Evolutionary conservation across 208 protist species (phyloP).

Genomic region (Lotmaria passim): DNA sequence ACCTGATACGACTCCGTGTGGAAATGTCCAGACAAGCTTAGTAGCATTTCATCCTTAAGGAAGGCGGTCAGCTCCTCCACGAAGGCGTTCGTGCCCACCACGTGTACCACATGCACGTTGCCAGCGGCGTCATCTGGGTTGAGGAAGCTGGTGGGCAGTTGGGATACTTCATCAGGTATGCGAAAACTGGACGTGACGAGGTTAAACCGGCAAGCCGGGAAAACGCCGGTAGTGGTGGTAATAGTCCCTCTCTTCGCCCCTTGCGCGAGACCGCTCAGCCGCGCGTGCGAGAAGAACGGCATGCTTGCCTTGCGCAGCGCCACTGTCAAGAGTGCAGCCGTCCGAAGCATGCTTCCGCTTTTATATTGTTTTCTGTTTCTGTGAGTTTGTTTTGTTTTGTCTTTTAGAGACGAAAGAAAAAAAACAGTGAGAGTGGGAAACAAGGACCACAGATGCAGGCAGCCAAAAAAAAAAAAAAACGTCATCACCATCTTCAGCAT

Average conservation of each 20-base stretch:
- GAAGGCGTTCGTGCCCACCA: conserved; percentile 1
- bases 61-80: background rate
- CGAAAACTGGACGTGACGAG: background rate
- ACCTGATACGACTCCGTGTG: conserved; percentile 5
- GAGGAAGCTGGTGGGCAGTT: background rate
- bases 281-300: background rate
- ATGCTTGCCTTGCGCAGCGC: background rate
- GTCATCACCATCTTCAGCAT: too few relatives aligned
- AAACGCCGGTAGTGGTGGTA: background rate
- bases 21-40: background rate
- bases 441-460: too few relatives aligned
- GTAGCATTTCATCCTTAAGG: background rate
- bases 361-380: too few relatives aligned
- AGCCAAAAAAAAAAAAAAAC: too few relatives aligned
- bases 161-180: conserved; percentile 4
- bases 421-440: too few relatives aligned
- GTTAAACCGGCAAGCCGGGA: conserved; percentile 1
- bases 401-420: too few relatives aligned
- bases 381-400: too few relatives aligned
- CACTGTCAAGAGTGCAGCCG: background rate
- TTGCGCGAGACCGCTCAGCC: background rate
- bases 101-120: conserved; percentile 7
- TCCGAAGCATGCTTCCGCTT: background rate
- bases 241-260: background rate
- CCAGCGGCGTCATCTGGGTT: background rate